These are phyloP conservation scores for Schizothecium vesticola DNA, from an alignment of 495 filamentous ascomycete genomes.

Conservation along the genomic window DNA sequence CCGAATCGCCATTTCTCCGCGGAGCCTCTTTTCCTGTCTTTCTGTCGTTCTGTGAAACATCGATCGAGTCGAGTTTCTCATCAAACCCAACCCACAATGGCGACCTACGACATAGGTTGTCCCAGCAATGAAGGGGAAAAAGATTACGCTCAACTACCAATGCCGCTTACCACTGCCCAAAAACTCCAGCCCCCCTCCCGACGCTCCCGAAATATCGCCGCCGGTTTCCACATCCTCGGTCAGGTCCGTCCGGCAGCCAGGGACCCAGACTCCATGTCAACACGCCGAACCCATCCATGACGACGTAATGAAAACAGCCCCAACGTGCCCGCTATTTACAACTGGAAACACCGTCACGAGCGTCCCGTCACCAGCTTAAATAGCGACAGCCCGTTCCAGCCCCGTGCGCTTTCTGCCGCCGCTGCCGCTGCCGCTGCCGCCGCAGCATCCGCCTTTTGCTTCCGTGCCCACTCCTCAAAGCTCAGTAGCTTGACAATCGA, in stretches of 20 bases:
- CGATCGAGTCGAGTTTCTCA: not conserved
- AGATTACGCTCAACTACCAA: not conserved
- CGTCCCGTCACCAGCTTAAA: constrained; percentile 20
- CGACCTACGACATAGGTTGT: no score
- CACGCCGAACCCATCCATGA: not conserved
- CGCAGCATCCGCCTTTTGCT: not conserved
- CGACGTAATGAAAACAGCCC: not conserved
- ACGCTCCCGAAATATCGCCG: not conserved
- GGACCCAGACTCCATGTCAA: not conserved
- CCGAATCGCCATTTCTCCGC: constrained; percentile 7
- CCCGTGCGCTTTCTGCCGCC: not conserved
- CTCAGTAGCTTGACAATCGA: constrained; percentile 23
- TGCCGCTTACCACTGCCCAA: not conserved
- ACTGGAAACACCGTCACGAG: not conserved
- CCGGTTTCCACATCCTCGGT: not conserved
- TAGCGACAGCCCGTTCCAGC: constrained; percentile 23
- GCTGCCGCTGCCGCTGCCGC: not conserved
- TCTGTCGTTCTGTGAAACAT: not conserved
- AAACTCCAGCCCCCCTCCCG: not conserved
- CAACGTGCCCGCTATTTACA: not conserved
- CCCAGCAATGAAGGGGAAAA: not conserved
- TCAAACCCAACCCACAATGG: not conserved
- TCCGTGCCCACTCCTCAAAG: constrained; percentile 22
- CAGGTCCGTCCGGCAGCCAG: not conserved
- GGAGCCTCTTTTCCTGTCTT: constrained; percentile 3